phyloP scores from a whole-genome alignment of 805 yeast species.

The Isabelozyma gotoi region DNA sequence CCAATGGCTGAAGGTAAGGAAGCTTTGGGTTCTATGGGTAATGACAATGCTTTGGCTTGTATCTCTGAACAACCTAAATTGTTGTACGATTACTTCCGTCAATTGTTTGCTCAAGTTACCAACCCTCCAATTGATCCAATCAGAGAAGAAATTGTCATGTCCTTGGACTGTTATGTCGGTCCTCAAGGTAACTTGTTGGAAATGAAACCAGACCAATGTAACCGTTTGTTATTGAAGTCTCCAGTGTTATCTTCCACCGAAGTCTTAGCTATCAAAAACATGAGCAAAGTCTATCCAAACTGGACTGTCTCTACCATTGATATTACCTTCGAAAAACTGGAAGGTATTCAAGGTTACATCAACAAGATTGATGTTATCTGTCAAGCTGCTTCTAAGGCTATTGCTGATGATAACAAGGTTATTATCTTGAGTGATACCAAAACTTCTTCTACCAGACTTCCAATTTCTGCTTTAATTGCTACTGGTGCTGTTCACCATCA shows the following conservation, averaged over 20 bases:
- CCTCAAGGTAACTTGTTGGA: constrained; percentile 97
- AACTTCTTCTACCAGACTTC: constrained; percentile 59
- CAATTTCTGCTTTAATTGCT: constrained; percentile 89
- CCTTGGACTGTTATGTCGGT: constrained; percentile 93
- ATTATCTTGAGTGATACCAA: constrained; percentile 74
- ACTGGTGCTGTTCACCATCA: constrained; percentile 97
- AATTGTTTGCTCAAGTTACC: constrained; percentile 96
- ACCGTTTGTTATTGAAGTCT: constrained; percentile 76
- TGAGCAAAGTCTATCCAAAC: constrained; percentile 73
- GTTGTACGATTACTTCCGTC: constrained; percentile 91
- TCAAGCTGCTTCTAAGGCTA: constrained; percentile 81
- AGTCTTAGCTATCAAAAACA: constrained; percentile 70
- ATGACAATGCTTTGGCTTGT: constrained; percentile 94
- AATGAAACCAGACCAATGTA: constrained; percentile 89
- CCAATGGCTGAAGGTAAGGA: constrained; percentile 98
- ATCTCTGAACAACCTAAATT: constrained; percentile 88
- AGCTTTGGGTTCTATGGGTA: constrained; percentile 98
- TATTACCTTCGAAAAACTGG: constrained; percentile 80
- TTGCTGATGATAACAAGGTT: constrained; percentile 71
- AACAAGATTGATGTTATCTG: constrained; percentile 84
- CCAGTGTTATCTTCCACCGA: constrained; percentile 79
- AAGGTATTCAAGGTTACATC: constrained; percentile 84
- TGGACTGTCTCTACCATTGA: constrained; percentile 86
- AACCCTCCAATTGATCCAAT: constrained; percentile 99
- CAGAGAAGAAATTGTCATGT: constrained; percentile 95